These are phyloP conservation scores for Fusarium decemcellulare DNA, from an alignment of 2,329 filamentous ascomycete genomes.

Conservation along the genomic window DNA sequence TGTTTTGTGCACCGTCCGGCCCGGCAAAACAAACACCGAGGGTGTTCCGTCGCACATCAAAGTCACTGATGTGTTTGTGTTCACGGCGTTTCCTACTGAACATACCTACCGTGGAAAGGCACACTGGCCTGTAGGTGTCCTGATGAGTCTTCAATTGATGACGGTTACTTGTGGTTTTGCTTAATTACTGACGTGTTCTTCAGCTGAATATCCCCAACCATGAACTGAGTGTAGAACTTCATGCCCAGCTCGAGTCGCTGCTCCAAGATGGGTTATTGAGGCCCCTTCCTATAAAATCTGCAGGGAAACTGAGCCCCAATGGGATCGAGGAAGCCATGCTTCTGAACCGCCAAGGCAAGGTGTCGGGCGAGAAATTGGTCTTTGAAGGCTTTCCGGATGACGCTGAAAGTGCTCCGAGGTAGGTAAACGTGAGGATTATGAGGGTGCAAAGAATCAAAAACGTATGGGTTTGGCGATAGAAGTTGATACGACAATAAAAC, in stretches of 20 bases:
- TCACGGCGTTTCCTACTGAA: conserved; percentile 58
- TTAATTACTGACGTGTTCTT: neutral
- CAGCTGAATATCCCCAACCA: conserved; percentile 34
- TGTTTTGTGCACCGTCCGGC: conserved; percentile 57
- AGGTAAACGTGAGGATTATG: too few relatives aligned
- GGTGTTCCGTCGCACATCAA: conserved; percentile 48
- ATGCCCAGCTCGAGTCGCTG: neutral
- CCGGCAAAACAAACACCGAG: conserved; percentile 57
- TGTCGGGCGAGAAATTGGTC: conserved; percentile 33
- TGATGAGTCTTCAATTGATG: too few relatives aligned
- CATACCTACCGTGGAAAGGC: conserved; percentile 51
- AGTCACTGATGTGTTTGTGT: conserved; percentile 60
- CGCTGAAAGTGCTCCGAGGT: too few relatives aligned
- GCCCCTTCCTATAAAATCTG: neutral
- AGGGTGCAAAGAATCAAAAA: too few relatives aligned
- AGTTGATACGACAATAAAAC: too few relatives aligned
- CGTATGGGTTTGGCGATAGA: too few relatives aligned
- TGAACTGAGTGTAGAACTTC: conserved; percentile 17
- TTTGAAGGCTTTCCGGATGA: conserved; percentile 12
- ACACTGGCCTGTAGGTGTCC: conserved; percentile 55
- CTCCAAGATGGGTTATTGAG: neutral
- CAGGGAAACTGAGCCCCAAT: conserved; percentile 10
- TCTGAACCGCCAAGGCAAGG: conserved; percentile 20
- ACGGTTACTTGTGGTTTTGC: too few relatives aligned
- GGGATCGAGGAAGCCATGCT: conserved; percentile 19